These are phyloP conservation scores for Ormosia emarginata DNA, from an alignment of 306 rosid species.

Conservation along the genomic window DNA sequence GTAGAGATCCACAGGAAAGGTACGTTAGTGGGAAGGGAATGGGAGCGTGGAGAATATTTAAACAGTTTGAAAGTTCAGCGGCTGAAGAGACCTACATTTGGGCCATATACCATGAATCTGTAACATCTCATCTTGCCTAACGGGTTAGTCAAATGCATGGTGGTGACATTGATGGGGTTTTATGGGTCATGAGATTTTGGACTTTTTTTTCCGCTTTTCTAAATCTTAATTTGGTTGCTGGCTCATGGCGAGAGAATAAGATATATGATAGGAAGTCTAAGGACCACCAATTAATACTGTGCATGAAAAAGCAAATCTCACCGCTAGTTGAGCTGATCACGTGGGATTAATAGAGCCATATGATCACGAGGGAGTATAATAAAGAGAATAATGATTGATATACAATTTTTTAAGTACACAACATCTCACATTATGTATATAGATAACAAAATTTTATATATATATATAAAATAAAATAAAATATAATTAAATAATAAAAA, in stretches of 20 bases:
- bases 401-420: no score
- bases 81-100: background rate
- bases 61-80: background rate
- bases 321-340: no score
- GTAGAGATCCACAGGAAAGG: background rate
- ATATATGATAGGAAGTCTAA: background rate
- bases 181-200: background rate
- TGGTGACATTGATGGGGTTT: background rate
- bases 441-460: no score
- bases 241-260: background rate
- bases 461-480: no score
- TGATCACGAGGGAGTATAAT: no score
- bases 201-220: no score
- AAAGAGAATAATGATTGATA: no score
- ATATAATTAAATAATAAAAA: no score
- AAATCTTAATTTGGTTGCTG: background rate
- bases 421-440: no score
- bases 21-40: slow-evolving; percentile 11
- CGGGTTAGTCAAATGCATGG: slow-evolving; percentile 14
- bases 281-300: background rate
- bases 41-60: slow-evolving; percentile 3
- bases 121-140: slow-evolving; percentile 40
- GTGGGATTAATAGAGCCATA: no score
- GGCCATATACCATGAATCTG: slow-evolving; percentile 46
- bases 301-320: no score